These are phyloP conservation scores for Meyerozyma sp. DNA, from an alignment of 1,139 yeast species.

Conservation along the genomic window DNA sequence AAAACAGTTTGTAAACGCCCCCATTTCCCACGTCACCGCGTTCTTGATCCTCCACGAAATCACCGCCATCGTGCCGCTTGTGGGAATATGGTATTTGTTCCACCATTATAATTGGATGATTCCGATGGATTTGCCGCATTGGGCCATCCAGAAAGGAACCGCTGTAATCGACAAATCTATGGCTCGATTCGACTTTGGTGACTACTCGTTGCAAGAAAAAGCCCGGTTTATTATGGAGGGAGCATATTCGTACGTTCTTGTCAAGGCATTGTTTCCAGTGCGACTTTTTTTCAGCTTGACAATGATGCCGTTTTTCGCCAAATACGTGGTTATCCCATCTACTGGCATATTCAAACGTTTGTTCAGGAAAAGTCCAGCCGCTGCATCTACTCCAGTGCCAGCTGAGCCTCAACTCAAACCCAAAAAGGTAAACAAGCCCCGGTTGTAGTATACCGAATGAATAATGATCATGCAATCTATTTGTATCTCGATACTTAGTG, in stretches of 20 bases:
- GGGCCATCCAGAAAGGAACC: slow-evolving; percentile 60
- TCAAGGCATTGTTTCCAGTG: slow-evolving; percentile 59
- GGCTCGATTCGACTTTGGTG: slow-evolving; percentile 26
- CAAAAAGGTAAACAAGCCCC: background rate
- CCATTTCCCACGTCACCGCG: slow-evolving; percentile 66
- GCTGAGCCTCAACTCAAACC: background rate
- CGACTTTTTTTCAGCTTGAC: slow-evolving; percentile 53
- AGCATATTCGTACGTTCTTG: slow-evolving; percentile 81
- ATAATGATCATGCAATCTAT: background rate
- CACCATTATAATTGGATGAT: slow-evolving; percentile 44
- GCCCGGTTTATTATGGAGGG: slow-evolving; percentile 67
- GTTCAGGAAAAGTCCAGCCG: slow-evolving; percentile 6
- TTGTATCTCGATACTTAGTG: background rate
- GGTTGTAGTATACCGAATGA: background rate
- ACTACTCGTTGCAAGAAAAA: slow-evolving; percentile 45
- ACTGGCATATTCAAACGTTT: slow-evolving; percentile 26
- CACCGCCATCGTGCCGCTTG: slow-evolving; percentile 75
- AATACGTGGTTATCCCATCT: slow-evolving; percentile 52
- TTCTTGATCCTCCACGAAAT: slow-evolving; percentile 80
- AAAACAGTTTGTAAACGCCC: slow-evolving; percentile 48
- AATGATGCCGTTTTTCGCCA: slow-evolving; percentile 66
- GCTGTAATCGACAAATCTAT: slow-evolving; percentile 49
- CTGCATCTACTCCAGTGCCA: background rate
- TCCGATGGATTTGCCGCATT: slow-evolving; percentile 58
- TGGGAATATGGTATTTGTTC: slow-evolving; percentile 70